These are phyloP conservation scores for Colletotrichum sp. DNA, from an alignment of 2,329 filamentous ascomycete genomes.

Conservation along the genomic window DNA sequence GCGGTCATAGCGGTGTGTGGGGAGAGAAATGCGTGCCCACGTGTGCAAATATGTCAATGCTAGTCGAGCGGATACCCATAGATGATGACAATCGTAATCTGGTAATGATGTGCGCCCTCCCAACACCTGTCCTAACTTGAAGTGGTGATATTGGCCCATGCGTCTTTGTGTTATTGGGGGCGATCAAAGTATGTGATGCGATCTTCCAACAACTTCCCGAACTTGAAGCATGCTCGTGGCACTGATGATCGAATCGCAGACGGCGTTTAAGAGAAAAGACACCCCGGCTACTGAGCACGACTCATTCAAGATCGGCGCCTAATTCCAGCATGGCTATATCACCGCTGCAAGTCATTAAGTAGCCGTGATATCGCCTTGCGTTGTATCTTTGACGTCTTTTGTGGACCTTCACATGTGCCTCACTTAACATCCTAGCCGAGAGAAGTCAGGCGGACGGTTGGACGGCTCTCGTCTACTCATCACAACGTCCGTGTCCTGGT, in stretches of 20 bases:
- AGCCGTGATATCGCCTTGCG: not conserved
- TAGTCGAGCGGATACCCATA: slow-evolving; percentile 11
- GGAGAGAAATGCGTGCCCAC: not conserved
- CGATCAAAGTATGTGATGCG: not conserved
- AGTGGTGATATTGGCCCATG: not conserved
- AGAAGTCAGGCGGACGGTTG: not conserved
- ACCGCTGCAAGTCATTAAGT: not conserved
- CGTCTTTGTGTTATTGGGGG: not conserved
- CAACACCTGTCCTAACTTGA: not conserved
- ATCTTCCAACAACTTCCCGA: not conserved
- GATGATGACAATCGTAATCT: slow-evolving; percentile 6
- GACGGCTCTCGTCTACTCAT: not conserved
- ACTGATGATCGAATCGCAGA: not conserved
- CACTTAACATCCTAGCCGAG: fast-evolving
- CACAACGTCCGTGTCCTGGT: not conserved
- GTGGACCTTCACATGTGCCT: not conserved
- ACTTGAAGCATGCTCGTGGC: not conserved
- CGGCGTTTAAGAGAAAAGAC: not conserved
- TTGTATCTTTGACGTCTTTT: not conserved
- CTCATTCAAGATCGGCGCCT: not conserved
- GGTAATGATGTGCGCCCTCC: not conserved
- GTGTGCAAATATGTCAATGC: not conserved
- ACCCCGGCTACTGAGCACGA: not conserved
- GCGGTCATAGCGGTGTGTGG: not conserved
- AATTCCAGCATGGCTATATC: not conserved